A percentile compares a stretch with the other conserved stretches of the same genome.
phyloP scores from a whole-genome alignment of 495 filamentous ascomycete genomes.

The Glonium stellatum region DNA sequence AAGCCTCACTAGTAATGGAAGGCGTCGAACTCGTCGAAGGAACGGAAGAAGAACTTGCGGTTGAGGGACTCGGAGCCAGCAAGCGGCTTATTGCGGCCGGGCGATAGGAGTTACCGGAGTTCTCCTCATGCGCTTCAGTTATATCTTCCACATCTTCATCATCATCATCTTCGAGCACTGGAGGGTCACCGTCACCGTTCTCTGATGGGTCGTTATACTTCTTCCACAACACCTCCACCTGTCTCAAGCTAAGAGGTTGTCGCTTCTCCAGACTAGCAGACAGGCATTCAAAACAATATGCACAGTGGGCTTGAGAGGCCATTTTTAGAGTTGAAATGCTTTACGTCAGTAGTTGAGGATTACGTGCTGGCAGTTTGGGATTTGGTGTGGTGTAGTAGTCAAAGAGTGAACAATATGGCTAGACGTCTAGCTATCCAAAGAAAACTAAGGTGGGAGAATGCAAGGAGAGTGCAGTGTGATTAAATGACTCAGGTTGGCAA shows the following conservation, averaged over 20 bases:
- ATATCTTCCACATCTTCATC: constrained; percentile 20
- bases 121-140: constrained; percentile 8
- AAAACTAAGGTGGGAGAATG: not conserved
- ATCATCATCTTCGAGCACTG: constrained; percentile 14
- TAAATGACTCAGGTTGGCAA: not conserved
- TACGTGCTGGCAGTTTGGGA: not conserved
- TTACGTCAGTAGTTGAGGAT: not conserved
- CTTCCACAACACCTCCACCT: constrained; percentile 69
- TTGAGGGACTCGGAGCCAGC: constrained; percentile 32
- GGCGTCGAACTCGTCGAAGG: constrained; percentile 41
- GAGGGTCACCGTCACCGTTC: constrained; percentile 19
- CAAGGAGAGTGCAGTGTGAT: not conserved
- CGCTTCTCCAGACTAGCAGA: constrained; percentile 56
- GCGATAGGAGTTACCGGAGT: constrained; percentile 8
- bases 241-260: constrained; percentile 49
- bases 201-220: constrained; percentile 39
- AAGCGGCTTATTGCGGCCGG: constrained; percentile 33
- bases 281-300: constrained; percentile 86
- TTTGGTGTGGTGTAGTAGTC: not conserved
- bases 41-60: constrained; percentile 40
- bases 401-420: not conserved
- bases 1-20: constrained; percentile 27
- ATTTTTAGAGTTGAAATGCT: constrained; percentile 42
- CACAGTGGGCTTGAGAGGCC: constrained; percentile 78
- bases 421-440: not conserved